A percentile compares a stretch with the other conserved stretches of the same genome.
These are phyloP conservation scores for Setomelanomma holmii DNA, from an alignment of 2,329 filamentous ascomycete species.

Conservation along the genomic window DNA sequence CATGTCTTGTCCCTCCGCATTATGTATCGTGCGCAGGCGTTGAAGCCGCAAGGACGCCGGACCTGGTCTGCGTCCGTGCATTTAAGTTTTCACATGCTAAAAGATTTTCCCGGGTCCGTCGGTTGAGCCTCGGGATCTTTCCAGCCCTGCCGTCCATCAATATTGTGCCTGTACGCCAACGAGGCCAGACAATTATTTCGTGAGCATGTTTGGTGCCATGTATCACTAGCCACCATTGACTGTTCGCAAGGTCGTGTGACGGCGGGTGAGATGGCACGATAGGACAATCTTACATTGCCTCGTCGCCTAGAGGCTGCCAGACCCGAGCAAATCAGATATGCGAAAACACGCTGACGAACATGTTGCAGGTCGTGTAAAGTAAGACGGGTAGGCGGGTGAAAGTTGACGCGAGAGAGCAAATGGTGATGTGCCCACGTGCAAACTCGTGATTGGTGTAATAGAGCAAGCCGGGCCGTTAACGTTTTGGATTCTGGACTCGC, in stretches of 20 bases:
- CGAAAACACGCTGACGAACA: background rate
- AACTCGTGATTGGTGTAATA: slow-evolving; percentile 11
- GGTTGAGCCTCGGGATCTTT: slow-evolving; percentile 22
- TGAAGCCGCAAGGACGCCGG: slow-evolving; percentile 4
- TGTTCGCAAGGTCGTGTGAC: background rate
- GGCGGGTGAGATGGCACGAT: background rate
- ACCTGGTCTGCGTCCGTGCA: background rate
- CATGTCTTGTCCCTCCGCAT: slow-evolving; percentile 13
- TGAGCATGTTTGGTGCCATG: slow-evolving; percentile 3
- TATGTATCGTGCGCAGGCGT: slow-evolving; percentile 4
- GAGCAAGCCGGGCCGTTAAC: slow-evolving; percentile 3
- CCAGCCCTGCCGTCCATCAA: slow-evolving; percentile 13
- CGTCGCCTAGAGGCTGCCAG: no score
- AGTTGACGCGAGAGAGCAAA: background rate
- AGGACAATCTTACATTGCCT: background rate
- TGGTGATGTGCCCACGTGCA: slow-evolving; percentile 6
- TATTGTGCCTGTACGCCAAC: slow-evolving; percentile 12
- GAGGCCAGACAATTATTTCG: slow-evolving; percentile 4
- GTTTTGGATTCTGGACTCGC: slow-evolving; percentile 2
- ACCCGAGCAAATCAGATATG: background rate
- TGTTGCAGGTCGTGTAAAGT: no score
- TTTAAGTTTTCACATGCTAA: slow-evolving; percentile 9
- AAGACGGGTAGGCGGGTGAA: slow-evolving; percentile 6
- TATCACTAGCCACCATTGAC: background rate
- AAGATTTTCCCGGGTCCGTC: background rate